Percentiles rank a stretch among this genome's conserved stretches.
These are phyloP conservation scores for Corymbia calophylla DNA, from an alignment of 441 rosid genomes.

Conservation along the genomic window DNA sequence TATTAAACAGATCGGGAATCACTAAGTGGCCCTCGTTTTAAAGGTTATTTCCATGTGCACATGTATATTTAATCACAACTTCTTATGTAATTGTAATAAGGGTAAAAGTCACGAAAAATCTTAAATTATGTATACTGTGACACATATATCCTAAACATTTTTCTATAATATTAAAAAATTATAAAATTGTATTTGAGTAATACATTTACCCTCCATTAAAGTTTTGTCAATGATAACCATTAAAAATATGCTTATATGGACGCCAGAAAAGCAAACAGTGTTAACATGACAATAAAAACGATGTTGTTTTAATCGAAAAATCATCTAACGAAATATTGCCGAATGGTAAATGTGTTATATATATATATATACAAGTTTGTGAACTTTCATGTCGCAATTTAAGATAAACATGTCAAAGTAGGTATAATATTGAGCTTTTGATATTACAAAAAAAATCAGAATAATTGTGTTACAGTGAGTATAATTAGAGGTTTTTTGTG, in stretches of 20 bases:
- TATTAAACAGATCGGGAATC: accelerated
- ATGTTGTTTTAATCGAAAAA: neutral
- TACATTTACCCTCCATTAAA: neutral
- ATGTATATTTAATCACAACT: neutral
- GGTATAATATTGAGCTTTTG: accelerated
- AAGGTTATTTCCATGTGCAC: neutral
- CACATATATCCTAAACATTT: accelerated
- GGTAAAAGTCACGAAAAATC: too few species aligned
- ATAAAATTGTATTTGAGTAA: too few species aligned
- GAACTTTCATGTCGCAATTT: neutral
- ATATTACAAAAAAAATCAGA: too few species aligned
- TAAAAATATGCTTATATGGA: neutral
- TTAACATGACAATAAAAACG: too few species aligned
- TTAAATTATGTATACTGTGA: accelerated
- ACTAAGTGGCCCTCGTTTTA: neutral
- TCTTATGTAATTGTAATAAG: neutral
- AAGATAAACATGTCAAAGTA: too few species aligned
- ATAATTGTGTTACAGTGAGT: too few species aligned
- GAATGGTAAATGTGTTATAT: neutral
- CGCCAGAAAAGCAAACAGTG: accelerated
- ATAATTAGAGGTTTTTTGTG: neutral
- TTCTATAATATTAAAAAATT: accelerated
- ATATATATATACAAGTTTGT: neutral
- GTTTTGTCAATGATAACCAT: too few species aligned
- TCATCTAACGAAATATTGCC: accelerated